Percentiles rank a stretch among this genome's conserved stretches.
Evolutionary conservation across 2,329 filamentous ascomycete species (phyloP).

Genomic region (Biscogniauxia marginata): DNA sequence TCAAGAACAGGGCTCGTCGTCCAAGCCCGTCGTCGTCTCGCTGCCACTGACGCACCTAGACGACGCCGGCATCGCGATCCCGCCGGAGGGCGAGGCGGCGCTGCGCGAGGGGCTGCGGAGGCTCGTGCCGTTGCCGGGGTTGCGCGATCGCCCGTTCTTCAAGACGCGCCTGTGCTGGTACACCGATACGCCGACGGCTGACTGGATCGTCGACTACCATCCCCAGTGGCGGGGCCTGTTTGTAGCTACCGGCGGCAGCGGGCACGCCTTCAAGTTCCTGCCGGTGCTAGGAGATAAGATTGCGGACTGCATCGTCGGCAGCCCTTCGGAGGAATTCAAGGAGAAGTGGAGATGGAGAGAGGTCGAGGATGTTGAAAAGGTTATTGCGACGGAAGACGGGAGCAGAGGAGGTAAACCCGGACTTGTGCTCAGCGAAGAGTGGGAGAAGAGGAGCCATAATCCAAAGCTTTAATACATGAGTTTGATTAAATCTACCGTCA

Average conservation of each 20-base stretch:
- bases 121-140: slow-evolving; percentile 55
- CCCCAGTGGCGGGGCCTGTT: slow-evolving; percentile 59
- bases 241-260: slow-evolving; percentile 61
- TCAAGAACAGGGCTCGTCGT: not conserved
- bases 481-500: not conserved
- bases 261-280: slow-evolving; percentile 68
- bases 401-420: slow-evolving; percentile 49
- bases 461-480: not conserved
- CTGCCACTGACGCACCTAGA: slow-evolving; percentile 49
- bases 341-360: slow-evolving; percentile 64
- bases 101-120: slow-evolving; percentile 60
- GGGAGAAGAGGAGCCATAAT: slow-evolving; percentile 3
- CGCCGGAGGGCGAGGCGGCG: slow-evolving; percentile 58
- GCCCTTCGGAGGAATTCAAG: slow-evolving; percentile 49
- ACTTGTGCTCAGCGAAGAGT: slow-evolving; percentile 41
- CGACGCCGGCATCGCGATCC: slow-evolving; percentile 48
- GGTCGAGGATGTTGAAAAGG: slow-evolving; percentile 41
- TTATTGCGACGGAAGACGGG: slow-evolving; percentile 51
- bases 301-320: slow-evolving; percentile 51
- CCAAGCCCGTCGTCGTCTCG: slow-evolving; percentile 33
- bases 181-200: slow-evolving; percentile 67
- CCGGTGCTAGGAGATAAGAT: slow-evolving; percentile 64
- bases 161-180: slow-evolving; percentile 72
- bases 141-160: slow-evolving; percentile 59
- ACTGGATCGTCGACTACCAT: slow-evolving; percentile 71